These are phyloP conservation scores for Fusarium agapanthi DNA, from an alignment of 2,329 filamentous ascomycete genomes.

Conservation along the genomic window DNA sequence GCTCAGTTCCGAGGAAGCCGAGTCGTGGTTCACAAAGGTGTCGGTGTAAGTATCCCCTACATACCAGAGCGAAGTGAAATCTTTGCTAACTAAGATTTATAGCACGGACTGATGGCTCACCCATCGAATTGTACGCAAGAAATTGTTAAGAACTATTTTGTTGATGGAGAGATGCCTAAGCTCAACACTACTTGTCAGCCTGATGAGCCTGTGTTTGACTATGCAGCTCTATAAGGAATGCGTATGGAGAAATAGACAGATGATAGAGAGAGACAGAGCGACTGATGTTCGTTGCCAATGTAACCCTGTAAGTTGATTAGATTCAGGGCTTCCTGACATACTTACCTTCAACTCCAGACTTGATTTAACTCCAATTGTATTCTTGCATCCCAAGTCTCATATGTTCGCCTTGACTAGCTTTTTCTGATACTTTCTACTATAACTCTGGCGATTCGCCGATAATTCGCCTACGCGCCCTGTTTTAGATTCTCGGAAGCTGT, in stretches of 20 bases:
- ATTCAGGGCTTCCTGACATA: not conserved
- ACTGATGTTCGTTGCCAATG: accelerated
- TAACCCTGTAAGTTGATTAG: not conserved
- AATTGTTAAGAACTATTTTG: not conserved
- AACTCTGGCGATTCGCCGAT: no score
- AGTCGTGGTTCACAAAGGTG: slow-evolving; percentile 5
- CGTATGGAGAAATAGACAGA: accelerated
- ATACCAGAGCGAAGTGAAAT: not conserved
- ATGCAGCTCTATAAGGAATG: not conserved
- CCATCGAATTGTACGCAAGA: not conserved
- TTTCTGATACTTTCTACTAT: no score
- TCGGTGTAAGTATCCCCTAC: not conserved
- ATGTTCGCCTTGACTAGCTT: accelerated
- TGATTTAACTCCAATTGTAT: accelerated
- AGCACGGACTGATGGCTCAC: not conserved
- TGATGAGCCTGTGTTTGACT: not conserved
- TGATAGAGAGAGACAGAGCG: not conserved
- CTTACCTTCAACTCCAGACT: not conserved
- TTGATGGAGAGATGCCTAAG: not conserved
- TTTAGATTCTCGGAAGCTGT: not conserved
- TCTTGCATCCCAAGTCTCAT: accelerated
- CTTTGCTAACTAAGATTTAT: not conserved
- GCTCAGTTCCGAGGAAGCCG: not conserved
- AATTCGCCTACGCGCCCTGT: accelerated
- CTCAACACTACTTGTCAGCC: not conserved